These are phyloP conservation scores for Crithidia fasciculata DNA, from an alignment of 208 protist species.

Conservation along the genomic window DNA sequence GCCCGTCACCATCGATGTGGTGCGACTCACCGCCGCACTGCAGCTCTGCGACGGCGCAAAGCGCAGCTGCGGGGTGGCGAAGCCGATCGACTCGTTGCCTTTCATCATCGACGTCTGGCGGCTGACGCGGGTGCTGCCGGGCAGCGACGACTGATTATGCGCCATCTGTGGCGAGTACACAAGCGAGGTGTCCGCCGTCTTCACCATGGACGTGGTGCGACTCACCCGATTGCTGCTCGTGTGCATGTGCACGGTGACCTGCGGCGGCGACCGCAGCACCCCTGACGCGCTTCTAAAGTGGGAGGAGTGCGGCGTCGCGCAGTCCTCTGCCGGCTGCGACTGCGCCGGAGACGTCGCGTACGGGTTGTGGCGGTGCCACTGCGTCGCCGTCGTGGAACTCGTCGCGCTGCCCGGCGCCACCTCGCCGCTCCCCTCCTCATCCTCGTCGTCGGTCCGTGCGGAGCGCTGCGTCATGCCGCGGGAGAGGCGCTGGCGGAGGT, in stretches of 20 bases:
- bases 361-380: slow-evolving; percentile 28
- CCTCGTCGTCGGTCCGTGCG: neutral
- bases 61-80: slow-evolving; percentile 8
- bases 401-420: slow-evolving; percentile 13
- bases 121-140: slow-evolving; percentile 2
- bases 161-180: slow-evolving; percentile 12
- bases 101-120: slow-evolving; percentile 14
- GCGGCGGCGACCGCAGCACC: slow-evolving; percentile 1
- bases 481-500: slow-evolving; percentile 9
- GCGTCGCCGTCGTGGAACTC: slow-evolving; percentile 13
- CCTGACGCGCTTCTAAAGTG: neutral
- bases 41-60: slow-evolving; percentile 5
- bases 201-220: slow-evolving; percentile 13
- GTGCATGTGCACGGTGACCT: slow-evolving; percentile 8
- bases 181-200: slow-evolving; percentile 3
- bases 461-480: neutral
- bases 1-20: slow-evolving; percentile 21
- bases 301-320: neutral
- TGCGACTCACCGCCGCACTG: slow-evolving; percentile 9
- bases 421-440: slow-evolving; percentile 1
- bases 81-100: slow-evolving; percentile 13
- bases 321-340: slow-evolving; percentile 6
- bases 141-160: neutral
- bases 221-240: slow-evolving; percentile 7
- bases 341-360: slow-evolving; percentile 18